Percentiles rank a stretch among this genome's conserved stretches.
phyloP scores from a whole-genome alignment of 2,329 filamentous ascomycete species.

The Myriosclerotinia curreyana region DNA sequence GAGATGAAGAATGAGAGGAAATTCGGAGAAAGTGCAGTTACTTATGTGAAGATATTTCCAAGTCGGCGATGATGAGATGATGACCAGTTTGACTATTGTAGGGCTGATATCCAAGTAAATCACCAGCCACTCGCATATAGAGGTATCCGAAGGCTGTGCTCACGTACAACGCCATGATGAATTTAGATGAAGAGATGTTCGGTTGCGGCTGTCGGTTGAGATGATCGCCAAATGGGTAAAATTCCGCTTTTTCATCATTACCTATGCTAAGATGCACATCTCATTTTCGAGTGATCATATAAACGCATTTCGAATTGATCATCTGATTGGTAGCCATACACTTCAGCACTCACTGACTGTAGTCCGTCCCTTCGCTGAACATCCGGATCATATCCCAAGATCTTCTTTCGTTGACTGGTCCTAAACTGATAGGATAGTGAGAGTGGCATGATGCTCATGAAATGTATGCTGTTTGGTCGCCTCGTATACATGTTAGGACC shows the following conservation, averaged over 20 bases:
- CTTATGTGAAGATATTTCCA: constrained; percentile 9
- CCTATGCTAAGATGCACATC: not conserved
- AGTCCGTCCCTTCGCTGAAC: not conserved
- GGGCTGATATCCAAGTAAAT: constrained; percentile 5
- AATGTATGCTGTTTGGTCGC: not conserved
- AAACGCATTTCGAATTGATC: not conserved
- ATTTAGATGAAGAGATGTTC: not conserved
- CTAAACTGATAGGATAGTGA: not conserved
- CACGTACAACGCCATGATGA: not conserved
- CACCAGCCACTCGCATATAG: constrained; percentile 3
- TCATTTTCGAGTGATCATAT: not conserved
- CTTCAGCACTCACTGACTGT: not conserved
- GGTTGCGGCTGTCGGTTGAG: too few species aligned
- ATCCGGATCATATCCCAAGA: accelerated
- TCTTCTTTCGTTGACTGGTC: not conserved
- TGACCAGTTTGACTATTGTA: not conserved
- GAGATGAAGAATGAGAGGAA: constrained; percentile 8
- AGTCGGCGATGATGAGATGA: not conserved
- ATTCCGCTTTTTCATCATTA: not conserved
- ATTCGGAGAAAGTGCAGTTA: not conserved
- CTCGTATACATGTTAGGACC: not conserved
- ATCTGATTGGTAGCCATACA: not conserved
- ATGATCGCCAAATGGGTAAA: not conserved
- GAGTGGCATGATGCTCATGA: not conserved
- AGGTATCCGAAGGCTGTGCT: constrained; percentile 2